Percentiles rank a stretch among this genome's conserved stretches.
Conservation (phyloP, 192 early-diverging fungal genomes). For the Fimicolochytrium jonesii region DNA sequence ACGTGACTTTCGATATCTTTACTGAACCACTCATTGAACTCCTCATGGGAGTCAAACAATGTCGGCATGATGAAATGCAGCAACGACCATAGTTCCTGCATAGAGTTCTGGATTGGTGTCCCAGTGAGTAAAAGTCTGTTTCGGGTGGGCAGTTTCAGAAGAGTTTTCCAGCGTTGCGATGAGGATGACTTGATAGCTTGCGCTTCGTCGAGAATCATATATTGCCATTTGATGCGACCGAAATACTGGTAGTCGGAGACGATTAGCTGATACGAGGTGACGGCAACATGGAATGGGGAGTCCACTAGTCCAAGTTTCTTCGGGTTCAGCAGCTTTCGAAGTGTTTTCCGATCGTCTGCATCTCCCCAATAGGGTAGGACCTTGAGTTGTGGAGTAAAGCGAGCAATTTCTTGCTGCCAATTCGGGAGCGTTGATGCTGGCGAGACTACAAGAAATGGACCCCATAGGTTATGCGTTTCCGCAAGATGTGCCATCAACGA, state of each 20-base stretch:
- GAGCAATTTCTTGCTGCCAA: conserved; percentile 85
- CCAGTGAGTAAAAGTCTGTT: conserved; percentile 84
- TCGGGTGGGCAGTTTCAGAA: conserved; percentile 79
- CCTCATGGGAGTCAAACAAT: conserved; percentile 87
- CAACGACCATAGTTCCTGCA: conserved; percentile 92
- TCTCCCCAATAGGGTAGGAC: conserved; percentile 87
- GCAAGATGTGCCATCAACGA: conserved; percentile 84
- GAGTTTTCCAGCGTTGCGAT: conserved; percentile 71
- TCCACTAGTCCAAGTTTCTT: conserved; percentile 55
- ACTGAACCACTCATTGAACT: conserved; percentile 93
- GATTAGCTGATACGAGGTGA: conserved; percentile 85
- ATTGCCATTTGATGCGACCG: conserved; percentile 86
- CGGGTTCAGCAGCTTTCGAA: conserved; percentile 72
- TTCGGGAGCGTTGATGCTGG: conserved; percentile 87
- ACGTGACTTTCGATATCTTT: conserved; percentile 88
- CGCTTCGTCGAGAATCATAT: conserved; percentile 93
- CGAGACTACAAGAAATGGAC: conserved; percentile 85
- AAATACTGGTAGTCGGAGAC: conserved; percentile 80
- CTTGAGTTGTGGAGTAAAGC: conserved; percentile 76
- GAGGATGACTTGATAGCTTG: conserved; percentile 87
- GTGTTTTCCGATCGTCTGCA: conserved; percentile 72
- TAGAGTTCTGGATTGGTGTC: conserved; percentile 90
- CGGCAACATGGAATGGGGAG: conserved; percentile 73
- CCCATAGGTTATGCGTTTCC: conserved; percentile 83
- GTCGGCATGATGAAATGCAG: conserved; percentile 96